These are phyloP conservation scores for Lentinula aciculospora DNA, from an alignment of 768 basidiomycete species.

Conservation along the genomic window DNA sequence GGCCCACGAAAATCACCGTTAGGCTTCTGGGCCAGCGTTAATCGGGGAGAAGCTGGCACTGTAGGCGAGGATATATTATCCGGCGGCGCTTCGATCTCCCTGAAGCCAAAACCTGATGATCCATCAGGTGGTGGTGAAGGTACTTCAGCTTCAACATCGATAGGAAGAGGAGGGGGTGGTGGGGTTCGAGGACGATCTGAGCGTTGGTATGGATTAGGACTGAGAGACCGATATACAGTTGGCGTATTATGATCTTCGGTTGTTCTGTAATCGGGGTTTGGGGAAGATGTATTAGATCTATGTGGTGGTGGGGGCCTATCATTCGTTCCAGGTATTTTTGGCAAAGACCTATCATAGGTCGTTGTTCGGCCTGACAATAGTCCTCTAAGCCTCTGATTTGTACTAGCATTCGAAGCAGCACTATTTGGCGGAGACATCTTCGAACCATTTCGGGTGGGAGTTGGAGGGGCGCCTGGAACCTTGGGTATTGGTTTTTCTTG, in stretches of 20 bases:
- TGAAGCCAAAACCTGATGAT: slow-evolving; percentile 6
- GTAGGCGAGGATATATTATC: not conserved
- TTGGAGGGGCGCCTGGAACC: slow-evolving; percentile 9
- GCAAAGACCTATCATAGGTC: slow-evolving; percentile 30
- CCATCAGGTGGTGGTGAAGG: slow-evolving; percentile 5
- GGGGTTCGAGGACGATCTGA: slow-evolving; percentile 1
- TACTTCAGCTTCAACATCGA: slow-evolving; percentile 7
- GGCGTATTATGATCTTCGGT: not conserved
- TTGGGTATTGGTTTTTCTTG: slow-evolving; percentile 66
- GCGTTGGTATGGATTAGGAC: slow-evolving; percentile 3
- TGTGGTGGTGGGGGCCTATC: not conserved
- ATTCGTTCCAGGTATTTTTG: slow-evolving; percentile 17
- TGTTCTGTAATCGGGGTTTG: not conserved
- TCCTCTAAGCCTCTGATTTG: slow-evolving; percentile 46
- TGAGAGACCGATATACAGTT: not conserved
- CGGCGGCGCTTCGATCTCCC: slow-evolving; percentile 5
- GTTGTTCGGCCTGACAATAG: slow-evolving; percentile 33
- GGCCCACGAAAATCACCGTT: not conserved
- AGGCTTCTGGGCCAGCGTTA: no score
- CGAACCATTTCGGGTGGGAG: not conserved
- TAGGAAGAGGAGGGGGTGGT: slow-evolving; percentile 6
- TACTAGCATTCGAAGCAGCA: slow-evolving; percentile 25
- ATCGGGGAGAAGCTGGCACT: not conserved
- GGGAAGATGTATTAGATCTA: not conserved
- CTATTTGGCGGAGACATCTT: slow-evolving; percentile 7